phyloP scores from a whole-genome alignment of 2,329 filamentous ascomycete genomes.

The Alternaria brassicae region DNA sequence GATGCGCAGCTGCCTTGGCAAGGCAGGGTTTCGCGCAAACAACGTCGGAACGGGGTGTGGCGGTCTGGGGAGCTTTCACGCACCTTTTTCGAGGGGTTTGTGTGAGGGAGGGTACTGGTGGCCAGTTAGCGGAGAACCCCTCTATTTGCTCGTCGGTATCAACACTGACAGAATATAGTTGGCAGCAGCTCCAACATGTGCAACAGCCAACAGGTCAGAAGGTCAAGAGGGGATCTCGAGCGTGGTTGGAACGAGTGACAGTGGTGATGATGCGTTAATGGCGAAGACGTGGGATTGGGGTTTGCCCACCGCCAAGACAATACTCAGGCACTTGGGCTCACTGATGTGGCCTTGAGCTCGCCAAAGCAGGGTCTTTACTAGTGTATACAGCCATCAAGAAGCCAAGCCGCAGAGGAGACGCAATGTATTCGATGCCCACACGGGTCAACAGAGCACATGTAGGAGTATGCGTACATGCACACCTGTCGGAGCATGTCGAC shows the following conservation, averaged over 20 bases:
- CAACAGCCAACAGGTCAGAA: conserved; percentile 19
- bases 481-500: conserved; percentile 34
- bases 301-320: conserved; percentile 46
- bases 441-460: background rate
- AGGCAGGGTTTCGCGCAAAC: background rate
- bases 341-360: conserved; percentile 44
- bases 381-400: conserved; percentile 14
- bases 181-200: conserved; percentile 14
- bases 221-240: conserved; percentile 11
- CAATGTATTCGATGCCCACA: background rate
- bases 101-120: conserved; percentile 40
- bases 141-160: conserved; percentile 31
- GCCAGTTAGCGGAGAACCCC: conserved; percentile 46
- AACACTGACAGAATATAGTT: conserved; percentile 34
- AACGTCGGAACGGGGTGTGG: conserved; percentile 10
- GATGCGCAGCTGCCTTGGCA: background rate
- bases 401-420: background rate
- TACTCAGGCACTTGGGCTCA: conserved; percentile 29
- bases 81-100: conserved; percentile 42
- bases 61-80: conserved; percentile 28
- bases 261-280: conserved; percentile 28
- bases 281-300: conserved; percentile 43
- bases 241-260: conserved; percentile 20
- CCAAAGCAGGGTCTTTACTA: conserved; percentile 29
- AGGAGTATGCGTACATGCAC: conserved; percentile 6